Base-by-base conservation (phyloP, 176 grass and related monocot genomes). In the Pontederia paniculata region DNA sequence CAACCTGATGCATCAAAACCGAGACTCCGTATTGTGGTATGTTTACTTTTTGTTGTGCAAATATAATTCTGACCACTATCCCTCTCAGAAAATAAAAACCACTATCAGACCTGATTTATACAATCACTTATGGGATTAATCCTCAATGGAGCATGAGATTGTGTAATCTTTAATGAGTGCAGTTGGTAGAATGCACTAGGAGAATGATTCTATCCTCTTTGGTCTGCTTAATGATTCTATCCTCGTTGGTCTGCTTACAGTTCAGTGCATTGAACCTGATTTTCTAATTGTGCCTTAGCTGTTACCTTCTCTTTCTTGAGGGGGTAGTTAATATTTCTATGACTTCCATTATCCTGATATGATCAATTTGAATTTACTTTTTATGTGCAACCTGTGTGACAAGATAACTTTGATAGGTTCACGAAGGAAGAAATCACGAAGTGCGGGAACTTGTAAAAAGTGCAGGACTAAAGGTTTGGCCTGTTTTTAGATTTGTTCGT, bases 401-500 rank as follows among this genome's bases (percentile, higher is more conserved):
- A 2, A 15, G 45, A 52, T 58, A 9, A 47, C 25, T 74, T 69
- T 90, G 20, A 8, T 68, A 97, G 86, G 91, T 97, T 77, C 91
- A 90, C 87, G 85, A 97, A 84, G 91, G 91, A 73, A 81, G 82
- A 60, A 97, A 90, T 65, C 86, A 90, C 71, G 91, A 97, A 84
- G 83, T 97, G 22, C 83, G 86, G 52, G 80, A 90, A 78, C 76
- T 97, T 74, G 83, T 97, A 55, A 84, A 90, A 53, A 84, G 79
- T 82, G 80, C 86, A 54, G 91, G 91, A 23, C 58, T 97, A 66
- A 51, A 97, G 79, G 91, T 97, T 80, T 51, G 70, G 20, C 12
- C 17, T 58, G 23, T 6, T 49, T 79, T 70, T 74, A 9, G 52
- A 52, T 77, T 66, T 46, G 55, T 46, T 64, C 12, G 71, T 50